Percentiles rank a stretch among this genome's conserved stretches.
phyloP scores from a whole-genome alignment of 2,329 filamentous ascomycete species.

The Colletotrichum falcatum region DNA sequence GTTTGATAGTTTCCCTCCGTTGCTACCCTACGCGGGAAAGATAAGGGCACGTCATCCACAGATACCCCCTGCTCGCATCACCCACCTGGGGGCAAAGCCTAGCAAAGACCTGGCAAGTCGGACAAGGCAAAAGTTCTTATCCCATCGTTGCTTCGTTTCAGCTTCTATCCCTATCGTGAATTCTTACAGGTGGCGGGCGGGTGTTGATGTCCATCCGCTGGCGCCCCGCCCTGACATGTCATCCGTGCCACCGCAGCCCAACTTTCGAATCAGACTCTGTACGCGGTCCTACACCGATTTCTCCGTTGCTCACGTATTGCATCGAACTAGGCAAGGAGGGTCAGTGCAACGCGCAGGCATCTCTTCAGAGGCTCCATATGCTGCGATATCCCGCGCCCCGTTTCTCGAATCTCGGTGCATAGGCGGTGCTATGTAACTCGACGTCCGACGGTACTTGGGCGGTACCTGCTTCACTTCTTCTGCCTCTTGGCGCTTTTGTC shows the following conservation, averaged over 20 bases:
- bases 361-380: not conserved
- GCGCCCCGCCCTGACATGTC: constrained; percentile 10
- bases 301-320: not conserved
- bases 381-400: constrained; percentile 6
- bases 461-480: constrained; percentile 60
- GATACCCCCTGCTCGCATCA: constrained; percentile 3
- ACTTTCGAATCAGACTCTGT: not conserved
- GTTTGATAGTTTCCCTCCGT: constrained; percentile 6
- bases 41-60: constrained; percentile 22
- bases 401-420: constrained; percentile 38
- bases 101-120: constrained; percentile 1
- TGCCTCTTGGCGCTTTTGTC: constrained; percentile 71
- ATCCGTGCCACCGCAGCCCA: not conserved
- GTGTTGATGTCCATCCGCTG: constrained; percentile 2
- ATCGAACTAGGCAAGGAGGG: not conserved
- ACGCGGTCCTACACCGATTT: constrained; percentile 4
- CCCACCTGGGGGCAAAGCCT: not conserved
- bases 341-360: not conserved
- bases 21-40: constrained; percentile 9
- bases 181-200: constrained; percentile 14
- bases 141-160: constrained; percentile 24
- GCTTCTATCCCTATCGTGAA: constrained; percentile 25
- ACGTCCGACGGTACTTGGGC: constrained; percentile 43
- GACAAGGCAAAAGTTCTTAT: not conserved
- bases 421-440: constrained; percentile 32